A percentile compares a stretch with the other conserved stretches of the same genome.
These are phyloP conservation scores for Corynespora cassiicola DNA, from an alignment of 2,329 filamentous ascomycete species.

Conservation along the genomic window DNA sequence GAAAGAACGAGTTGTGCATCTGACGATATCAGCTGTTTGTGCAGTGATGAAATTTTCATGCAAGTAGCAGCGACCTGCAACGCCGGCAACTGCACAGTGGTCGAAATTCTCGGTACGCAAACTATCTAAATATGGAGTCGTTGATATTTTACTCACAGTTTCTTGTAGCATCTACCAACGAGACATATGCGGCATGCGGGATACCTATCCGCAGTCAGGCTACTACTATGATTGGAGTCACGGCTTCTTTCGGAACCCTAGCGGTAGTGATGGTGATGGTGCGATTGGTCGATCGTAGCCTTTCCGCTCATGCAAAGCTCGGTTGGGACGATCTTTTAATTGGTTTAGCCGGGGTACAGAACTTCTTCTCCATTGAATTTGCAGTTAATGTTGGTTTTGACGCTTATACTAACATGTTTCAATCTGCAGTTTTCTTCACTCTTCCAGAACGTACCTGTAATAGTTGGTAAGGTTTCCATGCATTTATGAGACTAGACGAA, in stretches of 20 bases:
- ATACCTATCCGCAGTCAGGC: conserved; percentile 14
- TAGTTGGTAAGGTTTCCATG: too few relatives aligned
- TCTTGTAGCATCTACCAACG: too few relatives aligned
- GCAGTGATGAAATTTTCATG: conserved; percentile 31
- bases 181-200: conserved; percentile 19
- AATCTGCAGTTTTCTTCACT: conserved; percentile 15
- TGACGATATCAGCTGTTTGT: conserved; percentile 34
- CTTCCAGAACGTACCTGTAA: conserved; percentile 11
- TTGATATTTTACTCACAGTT: too few relatives aligned
- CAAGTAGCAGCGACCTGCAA: conserved; percentile 28
- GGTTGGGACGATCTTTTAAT: conserved; percentile 22
- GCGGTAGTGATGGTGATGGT: conserved; percentile 18
- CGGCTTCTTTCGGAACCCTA: conserved; percentile 12
- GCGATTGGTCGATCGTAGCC: conserved; percentile 16
- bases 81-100: conserved; percentile 34
- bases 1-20: conserved; percentile 24
- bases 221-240: conserved; percentile 9
- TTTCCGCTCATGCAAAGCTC: conserved; percentile 12
- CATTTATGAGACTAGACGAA: too few relatives aligned
- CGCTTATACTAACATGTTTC: conserved; percentile 5
- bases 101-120: too few relatives aligned
- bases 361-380: too few relatives aligned
- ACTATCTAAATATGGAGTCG: too few relatives aligned
- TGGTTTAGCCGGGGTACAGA: conserved; percentile 18
- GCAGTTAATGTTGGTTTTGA: neutral